These are phyloP conservation scores for Protomyces lactucae-debilis DNA, from an alignment of 1,139 yeast genomes.

Conservation along the genomic window DNA sequence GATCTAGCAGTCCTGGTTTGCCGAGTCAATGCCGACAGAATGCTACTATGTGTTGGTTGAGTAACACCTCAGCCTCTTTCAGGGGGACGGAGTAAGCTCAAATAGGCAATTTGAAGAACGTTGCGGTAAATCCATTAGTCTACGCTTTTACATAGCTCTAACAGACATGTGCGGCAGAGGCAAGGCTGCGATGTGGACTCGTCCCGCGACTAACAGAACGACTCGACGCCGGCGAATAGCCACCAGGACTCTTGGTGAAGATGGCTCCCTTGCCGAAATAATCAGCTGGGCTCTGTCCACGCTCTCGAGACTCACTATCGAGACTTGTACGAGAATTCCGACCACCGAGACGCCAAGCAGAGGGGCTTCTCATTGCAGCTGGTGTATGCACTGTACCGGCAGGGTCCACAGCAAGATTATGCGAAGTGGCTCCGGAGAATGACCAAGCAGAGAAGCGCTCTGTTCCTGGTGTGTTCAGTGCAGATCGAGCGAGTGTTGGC, in stretches of 20 bases:
- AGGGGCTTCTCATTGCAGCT: not conserved
- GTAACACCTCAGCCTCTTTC: too few relatives aligned
- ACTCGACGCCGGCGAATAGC: not conserved
- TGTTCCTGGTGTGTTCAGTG: not conserved
- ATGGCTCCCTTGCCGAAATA: not conserved
- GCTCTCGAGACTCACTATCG: not conserved
- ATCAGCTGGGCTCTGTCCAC: not conserved
- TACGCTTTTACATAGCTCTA: too few relatives aligned
- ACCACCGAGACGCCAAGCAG: not conserved
- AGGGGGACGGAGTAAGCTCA: too few relatives aligned
- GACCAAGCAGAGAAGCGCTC: not conserved
- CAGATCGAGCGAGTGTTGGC: slow-evolving; percentile 3
- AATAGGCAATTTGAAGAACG: too few relatives aligned
- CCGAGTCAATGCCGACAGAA: too few relatives aligned
- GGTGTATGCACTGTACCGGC: not conserved
- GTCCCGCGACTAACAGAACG: not conserved
- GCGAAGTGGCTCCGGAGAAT: not conserved
- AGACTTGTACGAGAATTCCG: not conserved
- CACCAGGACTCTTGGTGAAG: not conserved
- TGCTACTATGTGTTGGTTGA: too few relatives aligned
- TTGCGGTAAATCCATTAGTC: too few relatives aligned
- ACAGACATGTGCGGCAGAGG: too few relatives aligned
- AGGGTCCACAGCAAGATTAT: not conserved
- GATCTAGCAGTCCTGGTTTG: too few relatives aligned
- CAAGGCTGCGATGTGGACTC: not conserved